phyloP scores from a whole-genome alignment of 2,329 filamentous ascomycete species.

The Sclerotinia sclerotiorum region DNA sequence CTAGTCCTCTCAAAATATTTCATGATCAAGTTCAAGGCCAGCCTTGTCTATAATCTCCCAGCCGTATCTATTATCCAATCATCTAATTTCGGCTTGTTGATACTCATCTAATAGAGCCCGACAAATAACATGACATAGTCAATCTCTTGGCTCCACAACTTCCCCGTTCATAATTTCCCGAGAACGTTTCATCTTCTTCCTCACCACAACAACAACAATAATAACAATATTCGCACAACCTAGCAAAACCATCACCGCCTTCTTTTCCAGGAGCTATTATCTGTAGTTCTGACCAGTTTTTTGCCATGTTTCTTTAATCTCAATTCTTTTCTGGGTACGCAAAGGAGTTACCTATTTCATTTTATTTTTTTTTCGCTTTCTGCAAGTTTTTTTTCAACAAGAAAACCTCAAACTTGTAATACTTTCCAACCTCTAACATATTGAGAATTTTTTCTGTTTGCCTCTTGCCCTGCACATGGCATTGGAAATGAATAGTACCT shows the following conservation, averaged over 20 bases:
- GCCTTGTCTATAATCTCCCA: not conserved
- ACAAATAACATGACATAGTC: not conserved
- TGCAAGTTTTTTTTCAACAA: not conserved
- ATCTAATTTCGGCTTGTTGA: not conserved
- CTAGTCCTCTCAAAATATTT: not conserved
- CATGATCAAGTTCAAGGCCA: not conserved
- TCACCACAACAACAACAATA: not conserved
- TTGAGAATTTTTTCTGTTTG: not conserved
- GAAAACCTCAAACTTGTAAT: not conserved
- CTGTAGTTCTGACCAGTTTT: too few relatives aligned
- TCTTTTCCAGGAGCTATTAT: not conserved
- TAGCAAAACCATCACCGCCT: not conserved
- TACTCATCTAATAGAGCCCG: not conserved
- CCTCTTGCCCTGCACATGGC: not conserved
- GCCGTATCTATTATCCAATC: constrained; percentile 1
- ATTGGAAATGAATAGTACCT: not conserved
- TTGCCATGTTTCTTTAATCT: not conserved
- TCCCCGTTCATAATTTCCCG: not conserved
- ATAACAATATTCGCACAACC: not conserved
- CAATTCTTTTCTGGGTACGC: not conserved
- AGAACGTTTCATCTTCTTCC: not conserved
- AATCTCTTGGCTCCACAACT: not conserved
- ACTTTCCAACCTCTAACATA: not conserved
- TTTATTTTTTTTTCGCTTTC: not conserved
- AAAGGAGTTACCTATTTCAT: not conserved